Conservation (phyloP, 2,329 filamentous ascomycete genomes). For the Fusarium solani-melongenae region DNA sequence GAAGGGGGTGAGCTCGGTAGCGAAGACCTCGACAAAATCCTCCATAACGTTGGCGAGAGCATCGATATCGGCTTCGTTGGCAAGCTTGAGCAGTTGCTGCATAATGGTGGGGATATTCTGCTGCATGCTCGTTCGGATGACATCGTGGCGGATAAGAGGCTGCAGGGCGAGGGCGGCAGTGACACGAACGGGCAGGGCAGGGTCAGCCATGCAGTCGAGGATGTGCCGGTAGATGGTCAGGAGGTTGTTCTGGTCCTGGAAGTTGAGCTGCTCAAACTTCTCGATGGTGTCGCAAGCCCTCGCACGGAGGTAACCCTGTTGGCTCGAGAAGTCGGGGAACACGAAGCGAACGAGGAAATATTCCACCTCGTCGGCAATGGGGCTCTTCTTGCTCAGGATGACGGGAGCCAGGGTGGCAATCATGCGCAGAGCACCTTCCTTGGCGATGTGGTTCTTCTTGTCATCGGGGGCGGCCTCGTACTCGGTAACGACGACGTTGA, state of each 20-base stretch:
- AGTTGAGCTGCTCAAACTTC: slow-evolving; percentile 97
- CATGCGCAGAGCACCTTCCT: slow-evolving; percentile 96
- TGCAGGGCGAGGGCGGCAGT: slow-evolving; percentile 94
- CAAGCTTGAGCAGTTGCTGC: slow-evolving; percentile 96
- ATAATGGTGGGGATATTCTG: slow-evolving; percentile 98
- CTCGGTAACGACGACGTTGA: slow-evolving; percentile 93
- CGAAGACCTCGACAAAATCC: slow-evolving; percentile 98
- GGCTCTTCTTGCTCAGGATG: slow-evolving; percentile 97
- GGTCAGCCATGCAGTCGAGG: slow-evolving; percentile 94
- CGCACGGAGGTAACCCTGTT: slow-evolving; percentile 90
- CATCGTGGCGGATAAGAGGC: slow-evolving; percentile 93
- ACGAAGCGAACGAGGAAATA: slow-evolving; percentile 99
- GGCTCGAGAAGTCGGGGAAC: slow-evolving; percentile 95
- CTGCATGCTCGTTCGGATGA: slow-evolving; percentile 95
- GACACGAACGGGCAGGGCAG: slow-evolving; percentile 91
- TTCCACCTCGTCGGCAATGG: slow-evolving; percentile 96
- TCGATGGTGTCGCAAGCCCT: slow-evolving; percentile 97
- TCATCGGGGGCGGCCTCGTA: slow-evolving; percentile 87
- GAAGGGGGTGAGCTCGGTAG: slow-evolving; percentile 95
- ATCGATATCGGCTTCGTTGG: slow-evolving; percentile 98
- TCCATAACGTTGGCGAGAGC: slow-evolving; percentile 99
- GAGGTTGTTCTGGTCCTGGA: slow-evolving; percentile 95
- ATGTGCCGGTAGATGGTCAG: slow-evolving; percentile 97
- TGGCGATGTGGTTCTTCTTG: slow-evolving; percentile 93
- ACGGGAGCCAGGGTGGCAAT: slow-evolving; percentile 95